phyloP scores from a whole-genome alignment of 257 asterid species.

The Lycium ferocissimum region DNA sequence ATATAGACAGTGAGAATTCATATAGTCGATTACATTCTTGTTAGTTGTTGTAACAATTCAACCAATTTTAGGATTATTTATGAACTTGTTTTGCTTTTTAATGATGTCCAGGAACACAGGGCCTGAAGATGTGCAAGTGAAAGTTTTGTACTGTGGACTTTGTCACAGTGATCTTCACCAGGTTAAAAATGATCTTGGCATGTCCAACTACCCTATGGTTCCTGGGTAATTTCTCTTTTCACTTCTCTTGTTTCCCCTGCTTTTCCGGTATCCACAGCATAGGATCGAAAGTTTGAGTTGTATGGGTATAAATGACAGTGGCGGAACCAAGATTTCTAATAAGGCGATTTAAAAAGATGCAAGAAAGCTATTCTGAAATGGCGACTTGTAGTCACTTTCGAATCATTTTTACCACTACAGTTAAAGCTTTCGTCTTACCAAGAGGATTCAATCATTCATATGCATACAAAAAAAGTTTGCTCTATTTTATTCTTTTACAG shows the following conservation, averaged over 20 bases:
- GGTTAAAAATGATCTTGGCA: slow-evolving; percentile 88
- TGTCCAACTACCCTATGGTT: slow-evolving; percentile 96
- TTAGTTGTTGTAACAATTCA: not conserved
- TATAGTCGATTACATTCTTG: not conserved
- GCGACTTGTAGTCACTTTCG: not conserved
- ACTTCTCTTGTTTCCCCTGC: not conserved
- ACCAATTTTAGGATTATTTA: not conserved
- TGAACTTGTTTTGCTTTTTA: not conserved
- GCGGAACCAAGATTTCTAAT: not conserved
- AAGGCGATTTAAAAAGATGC: too few species aligned
- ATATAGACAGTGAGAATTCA: not conserved
- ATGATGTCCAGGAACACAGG: slow-evolving; percentile 71
- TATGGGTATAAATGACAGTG: not conserved
- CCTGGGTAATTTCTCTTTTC: slow-evolving; percentile 71
- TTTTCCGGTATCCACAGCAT: not conserved
- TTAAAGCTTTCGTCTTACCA: not conserved
- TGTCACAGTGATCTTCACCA: slow-evolving; percentile 93
- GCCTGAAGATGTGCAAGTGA: slow-evolving; percentile 79
- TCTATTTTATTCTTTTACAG: not conserved
- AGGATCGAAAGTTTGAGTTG: not conserved
- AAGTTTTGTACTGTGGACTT: slow-evolving; percentile 82
- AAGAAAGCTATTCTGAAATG: not conserved
- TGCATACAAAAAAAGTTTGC: not conserved
- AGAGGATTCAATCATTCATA: not conserved
- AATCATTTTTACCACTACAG: not conserved